Evolutionary conservation across 148 eudicot genomes (phyloP).

Genomic region (Fallopia convolvulus): DNA sequence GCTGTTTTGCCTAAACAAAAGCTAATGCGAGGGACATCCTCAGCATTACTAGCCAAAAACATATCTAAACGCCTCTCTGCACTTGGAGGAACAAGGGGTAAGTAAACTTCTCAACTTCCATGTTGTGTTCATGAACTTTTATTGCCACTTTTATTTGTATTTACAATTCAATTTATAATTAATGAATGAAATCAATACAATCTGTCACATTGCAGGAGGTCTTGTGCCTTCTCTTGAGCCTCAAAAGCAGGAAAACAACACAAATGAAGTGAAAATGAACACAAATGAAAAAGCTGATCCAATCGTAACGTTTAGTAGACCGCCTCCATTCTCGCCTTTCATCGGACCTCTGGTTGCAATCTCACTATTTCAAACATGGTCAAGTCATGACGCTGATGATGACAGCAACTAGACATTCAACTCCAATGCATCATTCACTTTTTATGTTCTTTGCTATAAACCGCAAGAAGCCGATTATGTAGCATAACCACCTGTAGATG

Average conservation of each 20-base stretch:
- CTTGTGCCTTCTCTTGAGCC: slow-evolving; percentile 35
- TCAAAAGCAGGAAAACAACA: slow-evolving; percentile 29
- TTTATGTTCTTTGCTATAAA: slow-evolving; percentile 20
- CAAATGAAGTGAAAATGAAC: slow-evolving; percentile 18
- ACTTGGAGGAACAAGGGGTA: neutral
- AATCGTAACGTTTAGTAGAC: slow-evolving; percentile 63
- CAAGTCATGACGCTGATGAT: slow-evolving; percentile 30
- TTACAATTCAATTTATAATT: neutral
- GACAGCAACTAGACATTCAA: slow-evolving; percentile 11
- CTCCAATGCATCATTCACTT: neutral
- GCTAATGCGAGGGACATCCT: neutral
- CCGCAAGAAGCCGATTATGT: slow-evolving; percentile 27
- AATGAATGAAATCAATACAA: slow-evolving; percentile 1
- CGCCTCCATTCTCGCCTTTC: slow-evolving; percentile 56
- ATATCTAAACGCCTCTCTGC: slow-evolving; percentile 1
- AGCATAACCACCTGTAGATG: slow-evolving; percentile 1
- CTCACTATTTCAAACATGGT: slow-evolving; percentile 39
- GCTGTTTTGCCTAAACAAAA: neutral
- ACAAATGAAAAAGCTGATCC: slow-evolving; percentile 39
- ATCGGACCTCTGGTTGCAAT: slow-evolving; percentile 47
- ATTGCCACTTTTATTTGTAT: neutral
- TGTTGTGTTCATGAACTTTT: neutral
- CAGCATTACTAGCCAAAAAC: neutral
- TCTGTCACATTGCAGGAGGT: slow-evolving; percentile 11
- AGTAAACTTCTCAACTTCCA: neutral